Evolutionary conservation across 2,329 filamentous ascomycete species (phyloP), one percentile per base, ranked within the genome.

Genomic region (Pseudophaeomoniella oleicola): DNA sequence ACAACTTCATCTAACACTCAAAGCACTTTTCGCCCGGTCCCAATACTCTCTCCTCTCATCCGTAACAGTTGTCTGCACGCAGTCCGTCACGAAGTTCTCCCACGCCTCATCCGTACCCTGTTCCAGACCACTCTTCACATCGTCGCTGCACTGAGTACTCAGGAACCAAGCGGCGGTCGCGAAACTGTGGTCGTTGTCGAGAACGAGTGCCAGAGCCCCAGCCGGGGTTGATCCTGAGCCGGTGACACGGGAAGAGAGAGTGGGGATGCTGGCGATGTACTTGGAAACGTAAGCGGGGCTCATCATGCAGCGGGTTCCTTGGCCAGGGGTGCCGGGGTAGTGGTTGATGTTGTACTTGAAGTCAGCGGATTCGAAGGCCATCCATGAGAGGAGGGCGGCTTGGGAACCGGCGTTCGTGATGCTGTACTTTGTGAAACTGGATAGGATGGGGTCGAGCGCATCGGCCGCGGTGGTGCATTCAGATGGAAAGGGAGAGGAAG

Each of bases 341-440:
- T 75, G 62, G 58, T 86, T 84, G 54, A 66, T 69, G 57, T 78
- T 82, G 67, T 72, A 87, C 48, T 71, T 66, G 59, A 87, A 82
- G 43, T 77, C 67, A 15, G 39, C 73, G 2, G 72, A 75, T 60
- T 92, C 85, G 51, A 76, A 77, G 9, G 78, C 72, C 61, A 83
- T 79, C 50, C 85, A 64, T 10, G 76, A 66, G 31, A 90, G 51
- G 12, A 87, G 56, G 15, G 77, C 81, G 4, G 82, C 82, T 51
- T 81, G 75, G 46, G 80, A 72, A 15, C 65, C 69, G 15, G 59
- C 57, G 19, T 55, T 54, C 34, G 58, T 64, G 46, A 86, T 60
- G 3, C 54, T 44, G 62, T 83, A 79, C 9, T 63, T 56, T 13
- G 49, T 39, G 54, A 86, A 76, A 22, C 72, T 67, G 4, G 58